phyloP scores from a whole-genome alignment of 176 grass and related monocot species.

The Oryza brachyantha region DNA sequence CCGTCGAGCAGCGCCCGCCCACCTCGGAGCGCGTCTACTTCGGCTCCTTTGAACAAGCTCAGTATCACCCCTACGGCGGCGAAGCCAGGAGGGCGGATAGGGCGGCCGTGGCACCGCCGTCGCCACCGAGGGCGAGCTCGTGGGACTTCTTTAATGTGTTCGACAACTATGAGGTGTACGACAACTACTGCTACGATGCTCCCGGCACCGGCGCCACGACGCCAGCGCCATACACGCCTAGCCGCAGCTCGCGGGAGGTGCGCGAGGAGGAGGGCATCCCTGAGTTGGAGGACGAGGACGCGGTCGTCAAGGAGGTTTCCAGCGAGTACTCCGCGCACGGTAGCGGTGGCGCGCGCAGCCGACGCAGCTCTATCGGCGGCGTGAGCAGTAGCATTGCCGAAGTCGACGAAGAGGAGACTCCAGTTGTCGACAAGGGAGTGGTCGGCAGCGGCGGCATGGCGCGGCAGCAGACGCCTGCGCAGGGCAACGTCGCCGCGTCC shows the following conservation, averaged over 20 bases:
- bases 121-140: slow-evolving; percentile 64
- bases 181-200: slow-evolving; percentile 43
- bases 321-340: slow-evolving; percentile 23
- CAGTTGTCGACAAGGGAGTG: slow-evolving; percentile 52
- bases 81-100: neutral
- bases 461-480: slow-evolving; percentile 17
- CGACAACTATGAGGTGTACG: slow-evolving; percentile 49
- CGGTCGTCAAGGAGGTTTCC: slow-evolving; percentile 57
- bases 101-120: slow-evolving; percentile 36
- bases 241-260: slow-evolving; percentile 69
- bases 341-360: slow-evolving; percentile 19
- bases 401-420: neutral
- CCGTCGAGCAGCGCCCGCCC: slow-evolving; percentile 42
- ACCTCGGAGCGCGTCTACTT: slow-evolving; percentile 50
- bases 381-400: slow-evolving; percentile 24
- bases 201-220: neutral
- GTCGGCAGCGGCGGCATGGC: slow-evolving; percentile 9
- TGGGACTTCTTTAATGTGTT: slow-evolving; percentile 97
- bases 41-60: slow-evolving; percentile 35
- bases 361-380: slow-evolving; percentile 31
- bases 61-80: slow-evolving; percentile 34
- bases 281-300: slow-evolving; percentile 80
- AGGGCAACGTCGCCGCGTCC: neutral
- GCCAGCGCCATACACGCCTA: slow-evolving; percentile 46
- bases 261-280: slow-evolving; percentile 93